Base-by-base conservation (phyloP, 2,329 filamentous ascomycete species). In the Berkeleyomyces basicola region DNA sequence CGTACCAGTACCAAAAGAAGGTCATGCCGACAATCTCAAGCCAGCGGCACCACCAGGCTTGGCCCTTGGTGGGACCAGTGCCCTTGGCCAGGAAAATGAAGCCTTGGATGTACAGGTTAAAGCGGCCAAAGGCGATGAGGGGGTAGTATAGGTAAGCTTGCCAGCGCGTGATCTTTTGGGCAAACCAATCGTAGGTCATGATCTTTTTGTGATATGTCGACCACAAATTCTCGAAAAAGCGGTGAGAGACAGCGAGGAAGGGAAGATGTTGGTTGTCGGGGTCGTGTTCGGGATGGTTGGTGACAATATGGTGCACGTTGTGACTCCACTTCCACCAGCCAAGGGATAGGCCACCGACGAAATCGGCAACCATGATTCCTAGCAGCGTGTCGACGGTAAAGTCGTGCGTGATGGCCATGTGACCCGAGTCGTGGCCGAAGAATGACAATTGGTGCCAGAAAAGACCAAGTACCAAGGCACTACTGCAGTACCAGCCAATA, bases 271-370 rank as follows among this genome's bases (percentile, higher is more conserved):
- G 84, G 68, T 96, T 97, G 71, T 97, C 92, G 0, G 93, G 92
- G 71, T 97, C 92, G 71, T 97, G 92, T 72, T 96, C 93, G 11
- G 91, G 88, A 51, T 87, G 87, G 72, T 97, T 97, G 16, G 93
- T 97, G 61, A 97, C 87, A 68, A 97, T 90, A 70, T 97, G 92
- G 71, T 97, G 92, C 7, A 96, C 90, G 70, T 97, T 97, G 74
- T 97, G 92, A 71, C 85, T 96, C 66, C 84, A 81, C 74, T 97
- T 97, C 92, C 93, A 99, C 93, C 93, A 99, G 53, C 92, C 89
- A 61, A 96, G 75, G 36, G 90, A 96, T 42, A 99, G 75, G 0
- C 93, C 93, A 44, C 93, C 93, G 23, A 93, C 76, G 68, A 87
- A 97, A 71, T 96, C 87, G 61, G 91, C 90, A 69, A 96, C 87